Evolutionary conservation across 2,329 filamentous ascomycete species (phyloP), one percentile per base, ranked within the genome.

Genomic region (Seiridium unicorne): DNA sequence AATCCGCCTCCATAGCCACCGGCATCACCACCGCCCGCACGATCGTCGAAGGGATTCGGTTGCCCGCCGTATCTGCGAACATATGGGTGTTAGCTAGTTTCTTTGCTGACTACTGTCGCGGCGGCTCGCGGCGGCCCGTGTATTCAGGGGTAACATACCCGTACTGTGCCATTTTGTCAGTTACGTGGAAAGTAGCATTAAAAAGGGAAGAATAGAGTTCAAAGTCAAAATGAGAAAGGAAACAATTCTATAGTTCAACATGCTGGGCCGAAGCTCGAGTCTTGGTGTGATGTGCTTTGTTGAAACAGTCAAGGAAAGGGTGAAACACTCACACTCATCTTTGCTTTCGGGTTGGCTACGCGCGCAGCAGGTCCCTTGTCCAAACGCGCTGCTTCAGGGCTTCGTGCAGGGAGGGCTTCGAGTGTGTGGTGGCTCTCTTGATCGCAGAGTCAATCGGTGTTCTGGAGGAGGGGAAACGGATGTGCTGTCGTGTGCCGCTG

Each of bases 31-130:
- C 13, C 66, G 42, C 72, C 74, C 62, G 79, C 78, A 70, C 81
- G 77, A 69, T 88, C 77, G 69, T 86, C 84, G 68, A 84, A 88
- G 59, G 85, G 85, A 74, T 88, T 87, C 62, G 76, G 73, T 66
- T 75, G 75, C 60, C 77, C 78, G 63, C 81, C 80, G 77, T 87
- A 86, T 75, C 83, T 87, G 69, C 42, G 62, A 48, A 55, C 51
- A 49, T 40, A 61, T 56, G 49, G 18, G 38, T 53, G 73, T 79
- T 68, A 79, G 74, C 61, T 46, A 58, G 57, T 51, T 46, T 60
- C 53, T 56, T 61, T 57, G 46, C 59, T 58, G 11, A 7, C 26
- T 32, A 26, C 47, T 47, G 49, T 49, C 40, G 60, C 51, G 32
- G 46, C 58, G 56, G 44, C 42, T 53, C 57, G 54, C 11, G 32